Evolutionary conservation across 2,329 filamentous ascomycete species (phyloP).

Genomic region (Fusarium brevicatenulatum): DNA sequence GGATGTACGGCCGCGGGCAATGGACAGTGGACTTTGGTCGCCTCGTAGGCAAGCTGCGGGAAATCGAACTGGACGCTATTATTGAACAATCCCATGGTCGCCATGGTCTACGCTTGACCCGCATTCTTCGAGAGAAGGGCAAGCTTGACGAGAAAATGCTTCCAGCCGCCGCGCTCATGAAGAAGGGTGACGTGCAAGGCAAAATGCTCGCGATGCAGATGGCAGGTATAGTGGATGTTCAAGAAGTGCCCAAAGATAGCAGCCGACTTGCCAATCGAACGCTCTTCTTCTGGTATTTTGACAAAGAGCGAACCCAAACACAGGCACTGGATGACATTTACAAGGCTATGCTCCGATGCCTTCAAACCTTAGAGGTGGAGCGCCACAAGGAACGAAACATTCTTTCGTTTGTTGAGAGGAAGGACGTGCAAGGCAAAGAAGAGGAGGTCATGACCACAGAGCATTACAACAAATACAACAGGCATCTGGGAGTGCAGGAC

Average conservation of each 20-base stretch:
- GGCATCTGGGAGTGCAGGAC: constrained; percentile 72
- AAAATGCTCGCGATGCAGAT: constrained; percentile 88
- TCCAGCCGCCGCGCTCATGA: constrained; percentile 82
- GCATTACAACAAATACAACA: constrained; percentile 73
- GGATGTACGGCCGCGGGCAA: constrained; percentile 70
- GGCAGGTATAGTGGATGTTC: constrained; percentile 86
- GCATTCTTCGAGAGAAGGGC: constrained; percentile 85
- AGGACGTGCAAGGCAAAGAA: constrained; percentile 86
- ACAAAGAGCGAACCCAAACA: constrained; percentile 75
- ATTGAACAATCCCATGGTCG: constrained; percentile 81
- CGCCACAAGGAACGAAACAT: constrained; percentile 76
- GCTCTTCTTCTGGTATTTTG: constrained; percentile 92
- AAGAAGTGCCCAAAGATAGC: constrained; percentile 92
- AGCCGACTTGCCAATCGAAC: constrained; percentile 84
- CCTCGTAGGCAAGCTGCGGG: constrained; percentile 75
- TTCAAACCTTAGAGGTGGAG: constrained; percentile 84
- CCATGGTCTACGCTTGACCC: constrained; percentile 81
- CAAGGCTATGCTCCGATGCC: constrained; percentile 85
- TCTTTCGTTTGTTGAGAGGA: constrained; percentile 83
- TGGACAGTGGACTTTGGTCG: constrained; percentile 88
- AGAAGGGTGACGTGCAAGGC: constrained; percentile 84
- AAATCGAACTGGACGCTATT: constrained; percentile 82
- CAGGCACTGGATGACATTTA: constrained; percentile 84
- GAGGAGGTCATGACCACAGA: constrained; percentile 80
- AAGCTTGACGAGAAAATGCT: constrained; percentile 96